Percentiles rank a stretch among this genome's conserved stretches.
Conservation (phyloP, 345 rosid genomes). For the Murraya koenigii region DNA sequence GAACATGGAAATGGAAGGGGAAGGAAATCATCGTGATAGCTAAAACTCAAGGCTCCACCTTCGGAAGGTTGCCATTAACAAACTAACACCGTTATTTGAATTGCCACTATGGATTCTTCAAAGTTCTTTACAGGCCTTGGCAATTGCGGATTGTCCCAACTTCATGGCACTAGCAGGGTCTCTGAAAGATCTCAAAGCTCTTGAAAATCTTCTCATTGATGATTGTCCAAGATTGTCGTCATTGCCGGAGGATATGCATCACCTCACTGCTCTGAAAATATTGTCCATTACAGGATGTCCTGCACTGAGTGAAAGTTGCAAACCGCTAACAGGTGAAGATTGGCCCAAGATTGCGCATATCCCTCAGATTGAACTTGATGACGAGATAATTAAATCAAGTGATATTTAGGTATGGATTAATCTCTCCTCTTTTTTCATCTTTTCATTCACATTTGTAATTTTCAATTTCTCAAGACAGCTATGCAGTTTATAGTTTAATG, state of each 20-base stretch:
- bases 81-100: slow-evolving; percentile 11
- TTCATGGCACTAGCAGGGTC: slow-evolving; percentile 19
- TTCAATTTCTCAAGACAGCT: too few relatives aligned
- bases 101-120: slow-evolving; percentile 32
- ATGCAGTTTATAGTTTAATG: too few relatives aligned
- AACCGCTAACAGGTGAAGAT: slow-evolving; percentile 22
- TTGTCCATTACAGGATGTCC: slow-evolving; percentile 16
- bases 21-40: too few relatives aligned
- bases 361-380: not conserved
- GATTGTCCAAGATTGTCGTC: slow-evolving; percentile 14
- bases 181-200: slow-evolving; percentile 8
- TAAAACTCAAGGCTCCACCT: slow-evolving; percentile 9
- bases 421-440: not conserved
- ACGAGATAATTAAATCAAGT: too few relatives aligned
- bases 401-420: not conserved
- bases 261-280: slow-evolving; percentile 14
- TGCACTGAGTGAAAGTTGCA: slow-evolving; percentile 12
- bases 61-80: not conserved
- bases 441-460: too few relatives aligned
- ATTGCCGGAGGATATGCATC: slow-evolving; percentile 14
- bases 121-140: slow-evolving; percentile 1
- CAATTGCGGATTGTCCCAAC: slow-evolving; percentile 10
- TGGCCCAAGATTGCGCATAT: slow-evolving; percentile 33
- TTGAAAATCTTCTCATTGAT: slow-evolving; percentile 7
- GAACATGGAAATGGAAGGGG: not conserved